Percentiles rank a stretch among this genome's conserved stretches.
Conservation (phyloP, 2,329 filamentous ascomycete species). For the Fusarium sp. region DNA sequence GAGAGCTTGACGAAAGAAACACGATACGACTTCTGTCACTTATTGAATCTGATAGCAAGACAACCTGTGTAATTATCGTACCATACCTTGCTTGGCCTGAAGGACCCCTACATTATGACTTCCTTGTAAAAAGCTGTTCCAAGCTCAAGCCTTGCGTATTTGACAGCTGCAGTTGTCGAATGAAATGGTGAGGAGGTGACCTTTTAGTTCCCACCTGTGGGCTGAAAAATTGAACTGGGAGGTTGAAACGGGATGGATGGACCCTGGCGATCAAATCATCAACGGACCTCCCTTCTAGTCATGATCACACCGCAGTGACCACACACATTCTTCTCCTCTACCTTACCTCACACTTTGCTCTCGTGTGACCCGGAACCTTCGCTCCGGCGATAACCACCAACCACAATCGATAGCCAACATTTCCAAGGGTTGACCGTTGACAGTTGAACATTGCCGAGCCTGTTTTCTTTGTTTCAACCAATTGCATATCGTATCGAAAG, state of each 20-base stretch:
- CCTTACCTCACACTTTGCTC: neutral
- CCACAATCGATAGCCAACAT: constrained; percentile 1
- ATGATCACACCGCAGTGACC: constrained; percentile 12
- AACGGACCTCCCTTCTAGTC: constrained; percentile 6
- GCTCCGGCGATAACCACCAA: constrained; percentile 13
- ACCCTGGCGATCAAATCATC: constrained; percentile 39
- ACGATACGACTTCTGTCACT: neutral
- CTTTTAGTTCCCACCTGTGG: constrained; percentile 23
- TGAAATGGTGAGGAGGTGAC: constrained; percentile 9
- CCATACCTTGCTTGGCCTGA: neutral
- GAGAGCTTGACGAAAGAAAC: neutral
- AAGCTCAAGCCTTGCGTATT: neutral
- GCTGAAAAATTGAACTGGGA: constrained; percentile 3
- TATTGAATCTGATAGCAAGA: neutral
- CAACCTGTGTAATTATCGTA: neutral
- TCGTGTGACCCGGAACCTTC: constrained; percentile 25
- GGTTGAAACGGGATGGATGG: constrained; percentile 26
- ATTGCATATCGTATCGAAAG: neutral
- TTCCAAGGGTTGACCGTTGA: too few relatives aligned
- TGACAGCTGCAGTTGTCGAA: constrained; percentile 5
- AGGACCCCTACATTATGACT: neutral
- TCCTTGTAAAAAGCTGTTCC: neutral
- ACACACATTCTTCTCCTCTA: neutral
- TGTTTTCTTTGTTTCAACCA: neutral
- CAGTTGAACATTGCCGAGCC: constrained; percentile 2